Percentiles rank a stretch among this genome's conserved stretches.
These are phyloP conservation scores for Cladophialophora exuberans DNA, from an alignment of 2,329 filamentous ascomycete species.

Conservation along the genomic window DNA sequence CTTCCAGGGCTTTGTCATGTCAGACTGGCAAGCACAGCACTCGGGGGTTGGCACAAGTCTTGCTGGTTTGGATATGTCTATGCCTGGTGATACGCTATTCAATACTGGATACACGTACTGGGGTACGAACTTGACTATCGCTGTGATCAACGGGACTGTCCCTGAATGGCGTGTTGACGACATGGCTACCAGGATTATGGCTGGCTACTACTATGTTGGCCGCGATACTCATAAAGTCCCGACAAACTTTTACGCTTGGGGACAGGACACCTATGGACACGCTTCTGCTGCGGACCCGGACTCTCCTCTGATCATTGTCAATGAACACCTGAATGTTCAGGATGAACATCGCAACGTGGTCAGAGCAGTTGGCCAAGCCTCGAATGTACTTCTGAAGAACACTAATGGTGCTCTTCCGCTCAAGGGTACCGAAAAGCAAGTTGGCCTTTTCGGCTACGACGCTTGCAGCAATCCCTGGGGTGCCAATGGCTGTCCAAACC, in stretches of 20 bases:
- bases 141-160: slow-evolving; percentile 85
- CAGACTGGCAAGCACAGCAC: slow-evolving; percentile 79
- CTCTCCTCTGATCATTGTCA: slow-evolving; percentile 53
- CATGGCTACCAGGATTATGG: slow-evolving; percentile 81
- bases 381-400: slow-evolving; percentile 90
- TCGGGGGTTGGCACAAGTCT: slow-evolving; percentile 67
- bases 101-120: slow-evolving; percentile 74
- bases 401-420: slow-evolving; percentile 71
- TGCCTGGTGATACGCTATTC: slow-evolving; percentile 82
- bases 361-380: slow-evolving; percentile 75
- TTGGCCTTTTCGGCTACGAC: slow-evolving; percentile 81
- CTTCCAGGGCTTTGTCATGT: slow-evolving; percentile 72
- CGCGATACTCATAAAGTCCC: slow-evolving; percentile 51
- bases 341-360: slow-evolving; percentile 72
- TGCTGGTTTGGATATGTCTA: slow-evolving; percentile 77
- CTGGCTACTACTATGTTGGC: slow-evolving; percentile 67
- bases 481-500: slow-evolving; percentile 76
- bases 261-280: slow-evolving; percentile 72
- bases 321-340: slow-evolving; percentile 84
- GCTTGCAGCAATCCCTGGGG: slow-evolving; percentile 74
- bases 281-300: slow-evolving; percentile 59
- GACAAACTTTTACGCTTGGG: slow-evolving; percentile 85
- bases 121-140: slow-evolving; percentile 85
- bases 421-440: slow-evolving; percentile 71
- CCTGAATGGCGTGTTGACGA: slow-evolving; percentile 88